phyloP scores from a whole-genome alignment of 1,284 basidiomycete genomes.

The Ustilago hordei region DNA sequence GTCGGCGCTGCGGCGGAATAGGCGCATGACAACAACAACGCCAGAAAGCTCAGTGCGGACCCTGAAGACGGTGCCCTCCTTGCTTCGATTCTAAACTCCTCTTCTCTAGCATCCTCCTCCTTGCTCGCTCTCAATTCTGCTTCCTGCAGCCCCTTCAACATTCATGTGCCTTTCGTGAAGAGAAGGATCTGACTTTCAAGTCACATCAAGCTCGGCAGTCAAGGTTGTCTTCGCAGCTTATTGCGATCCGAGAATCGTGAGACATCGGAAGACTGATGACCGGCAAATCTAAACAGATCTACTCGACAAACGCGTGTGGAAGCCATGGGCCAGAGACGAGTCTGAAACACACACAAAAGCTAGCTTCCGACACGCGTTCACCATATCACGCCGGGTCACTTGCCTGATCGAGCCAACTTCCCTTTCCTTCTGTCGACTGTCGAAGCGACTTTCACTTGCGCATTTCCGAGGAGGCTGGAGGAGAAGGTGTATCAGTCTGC shows the following conservation, averaged over 20 bases:
- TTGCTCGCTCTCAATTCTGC: not conserved
- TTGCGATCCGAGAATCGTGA: not conserved
- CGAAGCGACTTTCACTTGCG: no score
- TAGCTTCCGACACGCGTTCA: not conserved
- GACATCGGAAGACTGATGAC: not conserved
- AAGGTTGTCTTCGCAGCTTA: not conserved
- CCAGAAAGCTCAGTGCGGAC: not conserved
- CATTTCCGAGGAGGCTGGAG: no score
- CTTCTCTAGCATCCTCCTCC: not conserved
- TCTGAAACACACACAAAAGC: not conserved
- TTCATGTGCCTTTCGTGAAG: not conserved
- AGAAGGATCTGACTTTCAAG: no score
- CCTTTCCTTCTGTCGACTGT: no score
- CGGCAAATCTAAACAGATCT: conserved; percentile 1
- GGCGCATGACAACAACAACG: not conserved
- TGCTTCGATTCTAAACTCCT: not conserved
- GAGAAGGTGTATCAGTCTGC: not conserved
- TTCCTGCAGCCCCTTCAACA: not conserved
- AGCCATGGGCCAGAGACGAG: not conserved
- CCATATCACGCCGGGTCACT: not conserved
- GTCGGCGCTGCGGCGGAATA: not conserved
- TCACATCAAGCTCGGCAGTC: not conserved
- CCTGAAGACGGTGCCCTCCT: conserved; percentile 2
- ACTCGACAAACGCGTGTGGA: conserved; percentile 5
- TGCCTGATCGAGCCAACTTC: no score